Conservation (phyloP, 2,329 filamentous ascomycete species). For the Alternaria sp. region DNA sequence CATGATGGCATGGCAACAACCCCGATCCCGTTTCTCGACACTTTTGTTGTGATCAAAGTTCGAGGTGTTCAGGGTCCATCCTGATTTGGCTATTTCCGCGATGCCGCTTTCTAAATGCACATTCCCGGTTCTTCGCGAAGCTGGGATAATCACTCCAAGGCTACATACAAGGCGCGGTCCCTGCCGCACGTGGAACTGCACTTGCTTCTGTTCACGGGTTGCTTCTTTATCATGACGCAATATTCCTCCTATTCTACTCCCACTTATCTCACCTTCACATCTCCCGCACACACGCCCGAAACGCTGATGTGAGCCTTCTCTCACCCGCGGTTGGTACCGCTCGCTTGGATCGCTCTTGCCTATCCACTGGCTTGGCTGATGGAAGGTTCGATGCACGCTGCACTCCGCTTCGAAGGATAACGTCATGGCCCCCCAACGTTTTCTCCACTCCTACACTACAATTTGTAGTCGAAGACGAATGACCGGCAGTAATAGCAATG, state of each 20-base stretch:
- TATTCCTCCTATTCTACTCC: neutral
- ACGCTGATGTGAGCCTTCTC: neutral
- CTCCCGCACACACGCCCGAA: neutral
- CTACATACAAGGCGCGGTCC: neutral
- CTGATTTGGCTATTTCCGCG: neutral
- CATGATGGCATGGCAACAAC: neutral
- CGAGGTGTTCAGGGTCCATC: neutral
- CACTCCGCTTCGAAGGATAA: neutral
- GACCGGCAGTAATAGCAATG: neutral
- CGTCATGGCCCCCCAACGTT: neutral
- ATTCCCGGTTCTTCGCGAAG: neutral
- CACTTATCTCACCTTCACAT: neutral
- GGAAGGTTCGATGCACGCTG: constrained; percentile 4
- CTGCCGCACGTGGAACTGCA: constrained; percentile 5
- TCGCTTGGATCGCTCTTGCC: neutral
- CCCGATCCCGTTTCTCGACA: neutral
- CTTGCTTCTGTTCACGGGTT: neutral
- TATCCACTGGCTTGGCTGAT: constrained; percentile 4
- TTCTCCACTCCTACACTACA: neutral
- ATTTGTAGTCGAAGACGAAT: neutral
- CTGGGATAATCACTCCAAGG: neutral
- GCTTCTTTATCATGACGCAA: neutral
- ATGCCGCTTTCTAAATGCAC: neutral
- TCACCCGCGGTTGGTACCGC: neutral
- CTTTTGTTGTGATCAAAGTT: neutral